Evolutionary conservation across 345 rosid species (phyloP).

Genomic region (Isatis tinctoria): DNA sequence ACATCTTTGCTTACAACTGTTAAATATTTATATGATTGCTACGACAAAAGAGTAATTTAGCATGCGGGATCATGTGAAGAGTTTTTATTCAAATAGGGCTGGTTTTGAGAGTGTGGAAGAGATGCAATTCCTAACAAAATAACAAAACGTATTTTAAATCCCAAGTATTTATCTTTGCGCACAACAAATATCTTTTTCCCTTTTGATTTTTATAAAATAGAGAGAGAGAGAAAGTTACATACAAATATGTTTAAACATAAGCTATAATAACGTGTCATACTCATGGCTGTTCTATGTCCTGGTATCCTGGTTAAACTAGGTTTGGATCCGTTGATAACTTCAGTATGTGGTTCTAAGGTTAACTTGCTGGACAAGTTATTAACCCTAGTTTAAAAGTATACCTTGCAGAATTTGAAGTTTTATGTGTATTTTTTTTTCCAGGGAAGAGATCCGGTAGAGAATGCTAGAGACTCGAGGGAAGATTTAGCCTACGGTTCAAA

Average conservation of each 20-base stretch:
- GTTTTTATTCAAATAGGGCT: neutral
- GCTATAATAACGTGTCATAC: neutral
- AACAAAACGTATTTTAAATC: neutral
- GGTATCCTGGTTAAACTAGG: neutral
- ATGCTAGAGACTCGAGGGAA: constrained; percentile 1
- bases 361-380: neutral
- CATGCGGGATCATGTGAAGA: neutral
- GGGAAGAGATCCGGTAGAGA: constrained; percentile 25
- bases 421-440: neutral
- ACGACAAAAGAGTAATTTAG: neutral
- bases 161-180: neutral
- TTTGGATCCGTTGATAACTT: neutral
- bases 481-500: constrained; percentile 22
- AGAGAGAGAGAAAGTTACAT: neutral
- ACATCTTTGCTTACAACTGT: neutral
- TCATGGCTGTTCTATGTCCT: neutral
- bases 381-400: neutral
- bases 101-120: neutral
- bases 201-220: neutral
- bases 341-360: neutral
- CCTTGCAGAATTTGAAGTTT: neutral
- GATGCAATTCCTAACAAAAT: too few relatives aligned
- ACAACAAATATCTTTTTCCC: neutral
- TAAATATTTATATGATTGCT: neutral
- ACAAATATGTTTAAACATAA: neutral